Base-by-base conservation (phyloP, 495 filamentous ascomycete genomes). In the Aspergillus homomorphus region DNA sequence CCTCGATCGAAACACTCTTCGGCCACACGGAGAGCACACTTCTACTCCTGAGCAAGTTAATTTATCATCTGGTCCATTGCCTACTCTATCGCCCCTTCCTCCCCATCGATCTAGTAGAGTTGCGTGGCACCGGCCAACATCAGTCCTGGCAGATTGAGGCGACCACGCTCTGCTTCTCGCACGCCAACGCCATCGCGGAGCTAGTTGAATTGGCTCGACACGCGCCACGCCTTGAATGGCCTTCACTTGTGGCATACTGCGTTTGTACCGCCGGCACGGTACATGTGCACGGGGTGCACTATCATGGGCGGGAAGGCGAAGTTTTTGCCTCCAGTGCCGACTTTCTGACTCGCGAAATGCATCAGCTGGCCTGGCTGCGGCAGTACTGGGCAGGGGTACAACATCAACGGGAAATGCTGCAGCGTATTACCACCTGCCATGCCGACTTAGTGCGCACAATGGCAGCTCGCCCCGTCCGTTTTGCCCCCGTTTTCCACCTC, bases 91-190 rank as follows among this genome's bases (percentile, higher is more conserved):
- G 90, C 14, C 89, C 89, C 0, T 95, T 93, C 66, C 77, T 95
- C 15, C 90, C 90, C 1, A 88, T 95, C 43, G 89, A 92, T 72
- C 77, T 93, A 9, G 81, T 86, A 20, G 89, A 93, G 62, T 78
- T 93, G 8, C 81, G 88, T 38, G 88, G 88, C 19, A 86, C 84
- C 0, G 88, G 89, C 0, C 90, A 93, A 64, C 89, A 95, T 61
- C 89, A 92, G 66, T 91, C 88, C 33, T 95, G 90, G 90, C 90
- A 93, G 69, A 92, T 92, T 52, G 89, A 91, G 63, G 88, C 89
- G 0, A 92, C 89, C 0, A 91, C 92, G 58, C 80, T 92, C 52
- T 93, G 90, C 69, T 92, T 95, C 69, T 78, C 89, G 16, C 90
- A 95, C 62, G 89, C 90, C 9, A 95, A 93, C 69, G 89, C 89